These are phyloP conservation scores for Ustilago nuda DNA, from an alignment of 1,284 basidiomycete species.

Conservation along the genomic window DNA sequence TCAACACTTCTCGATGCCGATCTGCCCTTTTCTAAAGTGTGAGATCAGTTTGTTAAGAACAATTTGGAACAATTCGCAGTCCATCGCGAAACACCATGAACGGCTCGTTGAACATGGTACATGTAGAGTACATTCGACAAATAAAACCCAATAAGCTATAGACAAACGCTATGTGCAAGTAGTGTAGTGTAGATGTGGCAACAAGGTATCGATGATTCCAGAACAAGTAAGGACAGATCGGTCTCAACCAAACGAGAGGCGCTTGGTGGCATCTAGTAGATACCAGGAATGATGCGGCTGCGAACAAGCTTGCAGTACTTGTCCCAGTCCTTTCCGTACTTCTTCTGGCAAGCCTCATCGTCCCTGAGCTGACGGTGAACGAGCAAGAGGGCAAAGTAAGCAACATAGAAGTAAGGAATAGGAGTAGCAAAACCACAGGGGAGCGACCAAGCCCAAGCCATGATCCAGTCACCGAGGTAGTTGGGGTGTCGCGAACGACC, in stretches of 20 bases:
- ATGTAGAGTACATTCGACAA: not conserved
- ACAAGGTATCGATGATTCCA: not conserved
- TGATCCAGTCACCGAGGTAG: constrained; percentile 80
- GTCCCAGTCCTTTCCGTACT: constrained; percentile 80
- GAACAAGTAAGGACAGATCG: not conserved
- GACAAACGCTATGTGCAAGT: not conserved
- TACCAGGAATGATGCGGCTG: constrained; percentile 48
- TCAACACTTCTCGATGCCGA: not conserved
- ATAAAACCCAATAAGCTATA: not conserved
- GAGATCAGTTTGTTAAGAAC: not conserved
- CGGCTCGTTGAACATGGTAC: not conserved
- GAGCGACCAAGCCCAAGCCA: constrained; percentile 93
- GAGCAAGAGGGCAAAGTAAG: constrained; percentile 87
- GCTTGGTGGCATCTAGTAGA: constrained; percentile 25
- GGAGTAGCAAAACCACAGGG: constrained; percentile 92
- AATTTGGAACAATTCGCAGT: not conserved
- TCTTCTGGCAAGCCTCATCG: constrained; percentile 84
- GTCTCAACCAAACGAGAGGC: not conserved
- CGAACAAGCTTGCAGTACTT: constrained; percentile 53
- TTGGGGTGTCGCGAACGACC: constrained; percentile 88
- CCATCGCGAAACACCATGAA: not conserved
- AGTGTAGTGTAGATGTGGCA: not conserved
- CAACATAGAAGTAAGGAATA: constrained; percentile 94
- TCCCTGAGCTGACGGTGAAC: constrained; percentile 91
- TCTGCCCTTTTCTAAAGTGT: not conserved